Evolutionary conservation across 140 eudicot genomes (phyloP).

Genomic region (Senecio squalidus): DNA sequence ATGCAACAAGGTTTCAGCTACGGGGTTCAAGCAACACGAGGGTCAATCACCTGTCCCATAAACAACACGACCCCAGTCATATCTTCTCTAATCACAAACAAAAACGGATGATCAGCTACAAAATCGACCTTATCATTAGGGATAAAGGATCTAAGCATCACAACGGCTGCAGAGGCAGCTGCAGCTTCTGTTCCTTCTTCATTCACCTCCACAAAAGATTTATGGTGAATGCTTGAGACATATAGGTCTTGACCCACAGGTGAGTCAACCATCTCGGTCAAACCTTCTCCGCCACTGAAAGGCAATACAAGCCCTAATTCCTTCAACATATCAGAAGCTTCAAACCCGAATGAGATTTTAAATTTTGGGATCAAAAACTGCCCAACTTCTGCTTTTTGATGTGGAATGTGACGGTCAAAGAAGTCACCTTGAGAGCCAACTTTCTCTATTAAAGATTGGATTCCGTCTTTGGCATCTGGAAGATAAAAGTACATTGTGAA

Average conservation of each 20-base stretch:
- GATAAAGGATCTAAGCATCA: neutral
- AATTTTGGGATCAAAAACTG: constrained; percentile 31
- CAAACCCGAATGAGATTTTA: constrained; percentile 27
- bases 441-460: constrained; percentile 11
- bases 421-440: constrained; percentile 17
- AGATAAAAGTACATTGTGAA: constrained; percentile 33
- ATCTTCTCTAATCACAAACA: constrained; percentile 42
- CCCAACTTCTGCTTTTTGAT: neutral
- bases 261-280: constrained; percentile 34
- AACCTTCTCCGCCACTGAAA: constrained; percentile 11
- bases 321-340: constrained; percentile 21
- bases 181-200: constrained; percentile 48
- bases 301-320: constrained; percentile 33
- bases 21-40: constrained; percentile 8
- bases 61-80: constrained; percentile 26
- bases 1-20: neutral
- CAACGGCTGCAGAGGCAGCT: constrained; percentile 16
- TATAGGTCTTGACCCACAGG: neutral
- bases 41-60: constrained; percentile 23
- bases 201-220: constrained; percentile 27
- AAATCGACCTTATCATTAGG: constrained; percentile 14
- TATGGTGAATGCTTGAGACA: constrained; percentile 23
- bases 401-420: constrained; percentile 16
- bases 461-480: constrained; percentile 30
- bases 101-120: constrained; percentile 42